phyloP scores from a whole-genome alignment of 78 protist species.

The Dictyostelium citrinum region DNA sequence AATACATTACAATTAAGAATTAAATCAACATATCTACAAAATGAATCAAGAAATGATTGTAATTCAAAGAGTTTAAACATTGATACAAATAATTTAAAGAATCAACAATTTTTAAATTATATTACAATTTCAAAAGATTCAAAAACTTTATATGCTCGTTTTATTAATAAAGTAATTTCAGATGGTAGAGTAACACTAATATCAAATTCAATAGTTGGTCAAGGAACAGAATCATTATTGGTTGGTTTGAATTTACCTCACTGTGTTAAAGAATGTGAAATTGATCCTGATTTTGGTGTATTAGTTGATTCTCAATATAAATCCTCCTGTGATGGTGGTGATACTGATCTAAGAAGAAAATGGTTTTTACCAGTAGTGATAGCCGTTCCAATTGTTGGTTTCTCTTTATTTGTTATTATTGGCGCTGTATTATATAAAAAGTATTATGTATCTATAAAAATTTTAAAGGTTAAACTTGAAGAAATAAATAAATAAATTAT shows the following conservation, averaged over 20 bases:
- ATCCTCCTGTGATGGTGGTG: neutral
- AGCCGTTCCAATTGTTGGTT: neutral
- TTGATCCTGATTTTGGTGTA: neutral
- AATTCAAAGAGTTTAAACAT: no score
- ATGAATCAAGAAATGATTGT: no score
- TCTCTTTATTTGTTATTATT: neutral
- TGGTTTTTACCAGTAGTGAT: neutral
- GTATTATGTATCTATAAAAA: neutral
- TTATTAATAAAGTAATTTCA: neutral
- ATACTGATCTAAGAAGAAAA: neutral
- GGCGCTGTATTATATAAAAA: neutral
- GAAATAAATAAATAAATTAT: no score
- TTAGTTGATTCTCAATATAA: neutral
- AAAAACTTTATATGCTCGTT: neutral
- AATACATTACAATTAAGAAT: neutral
- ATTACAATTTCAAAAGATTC: neutral
- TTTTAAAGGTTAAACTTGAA: neutral
- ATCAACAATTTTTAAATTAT: neutral
- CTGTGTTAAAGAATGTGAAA: neutral
- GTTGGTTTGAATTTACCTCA: neutral
- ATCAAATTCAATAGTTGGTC: neutral
- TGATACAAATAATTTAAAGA: no score
- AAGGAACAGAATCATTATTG: neutral
- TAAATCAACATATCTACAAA: neutral
- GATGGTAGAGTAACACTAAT: neutral